These are phyloP conservation scores for Candida wancherniae DNA, from an alignment of 805 yeast species.

Conservation along the genomic window DNA sequence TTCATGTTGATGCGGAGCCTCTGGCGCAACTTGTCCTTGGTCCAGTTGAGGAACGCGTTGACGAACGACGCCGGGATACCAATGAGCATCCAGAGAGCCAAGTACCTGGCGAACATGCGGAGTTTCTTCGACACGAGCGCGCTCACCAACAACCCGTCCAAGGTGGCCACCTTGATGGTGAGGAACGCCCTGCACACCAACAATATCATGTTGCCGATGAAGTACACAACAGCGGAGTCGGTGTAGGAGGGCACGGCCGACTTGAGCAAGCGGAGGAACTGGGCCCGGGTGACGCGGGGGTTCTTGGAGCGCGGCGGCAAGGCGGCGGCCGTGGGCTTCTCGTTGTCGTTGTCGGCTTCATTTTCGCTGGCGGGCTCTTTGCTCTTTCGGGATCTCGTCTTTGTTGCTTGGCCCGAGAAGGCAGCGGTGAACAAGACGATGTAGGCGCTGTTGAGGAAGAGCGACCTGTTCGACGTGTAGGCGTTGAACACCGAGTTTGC, in stretches of 20 bases:
- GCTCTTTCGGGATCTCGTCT: constrained; percentile 15
- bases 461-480: constrained; percentile 36
- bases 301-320: constrained; percentile 14
- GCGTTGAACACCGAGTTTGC: constrained; percentile 28
- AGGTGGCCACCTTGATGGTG: constrained; percentile 75
- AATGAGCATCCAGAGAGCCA: constrained; percentile 73
- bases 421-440: constrained; percentile 39
- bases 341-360: constrained; percentile 6
- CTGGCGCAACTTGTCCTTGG: constrained; percentile 53
- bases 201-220: constrained; percentile 52
- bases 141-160: constrained; percentile 84
- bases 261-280: constrained; percentile 26
- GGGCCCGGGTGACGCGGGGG: constrained; percentile 27
- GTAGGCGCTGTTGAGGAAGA: constrained; percentile 38
- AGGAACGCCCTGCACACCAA: constrained; percentile 65
- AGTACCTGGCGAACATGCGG: constrained; percentile 53
- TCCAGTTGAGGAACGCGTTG: constrained; percentile 63
- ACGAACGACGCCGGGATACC: constrained; percentile 85
- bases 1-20: constrained; percentile 63
- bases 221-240: constrained; percentile 29
- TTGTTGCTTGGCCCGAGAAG: constrained; percentile 40
- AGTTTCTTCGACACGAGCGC: constrained; percentile 70
- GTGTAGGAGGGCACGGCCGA: constrained; percentile 31
- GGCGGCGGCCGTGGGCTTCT: constrained; percentile 1
- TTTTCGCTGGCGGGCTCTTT: constrained; percentile 7